A percentile compares a stretch with the other conserved stretches of the same genome.
Evolutionary conservation across 306 rosid genomes (phyloP).

Genomic region (Cyclanthera cordifolia): DNA sequence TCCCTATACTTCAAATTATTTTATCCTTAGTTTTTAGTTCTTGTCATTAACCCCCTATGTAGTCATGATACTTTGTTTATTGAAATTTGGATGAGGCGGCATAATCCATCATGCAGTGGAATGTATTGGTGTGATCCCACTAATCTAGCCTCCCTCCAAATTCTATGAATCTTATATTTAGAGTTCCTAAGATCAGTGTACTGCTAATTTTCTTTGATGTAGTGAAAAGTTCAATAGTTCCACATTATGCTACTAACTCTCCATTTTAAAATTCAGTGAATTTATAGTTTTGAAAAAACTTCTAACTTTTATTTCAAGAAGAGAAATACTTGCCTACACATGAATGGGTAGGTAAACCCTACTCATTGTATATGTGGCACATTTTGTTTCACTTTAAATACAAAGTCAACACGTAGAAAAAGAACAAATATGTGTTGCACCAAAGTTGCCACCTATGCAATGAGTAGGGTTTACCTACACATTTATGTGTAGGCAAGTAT

Average conservation of each 20-base stretch:
- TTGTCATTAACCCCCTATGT: background rate
- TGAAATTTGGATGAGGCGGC: background rate
- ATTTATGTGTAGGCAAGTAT: no score
- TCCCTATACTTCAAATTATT: background rate
- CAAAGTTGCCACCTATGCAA: no score
- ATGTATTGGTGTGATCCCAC: background rate
- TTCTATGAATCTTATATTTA: background rate
- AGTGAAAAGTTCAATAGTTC: background rate
- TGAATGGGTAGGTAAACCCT: no score
- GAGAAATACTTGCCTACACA: no score
- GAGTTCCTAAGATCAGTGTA: background rate
- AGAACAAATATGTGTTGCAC: no score
- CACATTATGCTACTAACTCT: background rate
- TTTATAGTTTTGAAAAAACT: background rate
- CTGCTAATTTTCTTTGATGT: background rate
- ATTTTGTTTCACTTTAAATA: no score
- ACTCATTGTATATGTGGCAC: no score
- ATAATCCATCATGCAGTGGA: background rate
- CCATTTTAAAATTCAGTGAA: background rate
- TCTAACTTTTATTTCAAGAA: no score
- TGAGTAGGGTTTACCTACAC: no score
- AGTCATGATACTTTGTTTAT: background rate
- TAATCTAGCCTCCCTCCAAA: background rate
- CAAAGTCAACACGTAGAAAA: no score
- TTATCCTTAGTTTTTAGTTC: background rate